Conservation (phyloP, 306 rosid genomes). For the Nissolia schottii region DNA sequence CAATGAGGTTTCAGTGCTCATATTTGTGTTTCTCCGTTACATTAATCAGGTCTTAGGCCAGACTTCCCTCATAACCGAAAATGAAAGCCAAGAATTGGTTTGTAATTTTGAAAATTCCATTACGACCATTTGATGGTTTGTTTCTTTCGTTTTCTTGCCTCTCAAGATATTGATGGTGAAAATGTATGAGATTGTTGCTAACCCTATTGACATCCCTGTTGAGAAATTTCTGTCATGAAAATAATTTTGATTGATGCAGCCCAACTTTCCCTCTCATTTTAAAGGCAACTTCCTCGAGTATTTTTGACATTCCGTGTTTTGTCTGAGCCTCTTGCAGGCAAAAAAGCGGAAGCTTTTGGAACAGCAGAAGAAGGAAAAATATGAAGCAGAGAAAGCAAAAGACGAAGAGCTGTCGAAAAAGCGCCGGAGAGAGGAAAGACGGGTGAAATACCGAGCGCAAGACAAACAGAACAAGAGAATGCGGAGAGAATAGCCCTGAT, state of each 20-base stretch:
- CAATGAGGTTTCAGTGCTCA: neutral
- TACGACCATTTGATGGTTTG: neutral
- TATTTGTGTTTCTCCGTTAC: neutral
- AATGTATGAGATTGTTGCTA: neutral
- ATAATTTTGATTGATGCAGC: no score
- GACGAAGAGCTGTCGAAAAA: conserved; percentile 57
- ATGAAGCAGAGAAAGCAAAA: conserved; percentile 59
- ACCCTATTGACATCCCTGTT: neutral
- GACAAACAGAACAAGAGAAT: conserved; percentile 64
- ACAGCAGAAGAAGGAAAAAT: conserved; percentile 54
- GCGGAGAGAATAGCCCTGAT: conserved; percentile 42
- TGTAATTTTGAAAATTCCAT: neutral
- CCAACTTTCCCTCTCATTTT: neutral
- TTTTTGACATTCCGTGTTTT: neutral
- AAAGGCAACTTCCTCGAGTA: neutral
- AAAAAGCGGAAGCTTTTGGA: conserved; percentile 76
- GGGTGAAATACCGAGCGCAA: conserved; percentile 65
- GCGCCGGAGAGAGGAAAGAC: conserved; percentile 84
- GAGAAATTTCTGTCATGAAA: neutral
- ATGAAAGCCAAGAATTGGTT: neutral
- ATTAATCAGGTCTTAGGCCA: neutral
- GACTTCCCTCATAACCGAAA: neutral
- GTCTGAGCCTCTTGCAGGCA: conserved; percentile 35
- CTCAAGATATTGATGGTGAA: neutral
- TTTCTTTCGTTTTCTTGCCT: neutral